Percentiles rank a stretch among this genome's conserved stretches.
These are phyloP conservation scores for Hypocreales sp. DNA, from an alignment of 2,329 filamentous ascomycete species.

Conservation along the genomic window DNA sequence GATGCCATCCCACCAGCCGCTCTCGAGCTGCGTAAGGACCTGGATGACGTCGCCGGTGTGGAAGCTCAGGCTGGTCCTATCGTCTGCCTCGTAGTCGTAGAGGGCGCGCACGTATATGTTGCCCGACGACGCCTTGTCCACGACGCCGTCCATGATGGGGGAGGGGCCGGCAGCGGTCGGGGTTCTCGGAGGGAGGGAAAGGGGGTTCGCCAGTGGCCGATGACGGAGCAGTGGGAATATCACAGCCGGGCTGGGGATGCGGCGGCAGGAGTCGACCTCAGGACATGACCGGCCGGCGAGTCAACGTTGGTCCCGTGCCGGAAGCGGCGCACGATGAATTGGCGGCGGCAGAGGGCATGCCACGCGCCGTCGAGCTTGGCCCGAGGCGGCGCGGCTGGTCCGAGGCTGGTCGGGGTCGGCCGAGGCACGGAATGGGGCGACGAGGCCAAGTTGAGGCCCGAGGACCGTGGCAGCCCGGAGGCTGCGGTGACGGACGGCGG, in stretches of 20 bases:
- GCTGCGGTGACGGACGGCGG: neutral
- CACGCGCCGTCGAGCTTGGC: constrained; percentile 2
- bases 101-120: constrained; percentile 87
- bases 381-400: neutral
- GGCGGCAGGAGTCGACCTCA: constrained; percentile 15
- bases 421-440: neutral
- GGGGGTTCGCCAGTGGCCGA: too few species aligned
- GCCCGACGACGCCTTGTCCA: constrained; percentile 42
- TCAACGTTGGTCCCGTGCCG: constrained; percentile 14
- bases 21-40: constrained; percentile 94
- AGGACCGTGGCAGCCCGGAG: too few species aligned
- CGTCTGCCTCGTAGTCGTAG: constrained; percentile 96
- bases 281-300: constrained; percentile 16
- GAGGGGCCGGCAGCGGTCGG: neutral
- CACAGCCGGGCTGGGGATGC: constrained; percentile 6
- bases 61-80: constrained; percentile 92
- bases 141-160: constrained; percentile 41
- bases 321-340: constrained; percentile 7
- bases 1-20: constrained; percentile 98
- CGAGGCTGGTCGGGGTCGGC: neutral
- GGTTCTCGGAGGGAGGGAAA: too few species aligned
- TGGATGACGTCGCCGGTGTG: constrained; percentile 95
- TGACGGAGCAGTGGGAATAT: too few species aligned
- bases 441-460: neutral
- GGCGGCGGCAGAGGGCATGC: constrained; percentile 7